Evolutionary conservation across 2,329 filamentous ascomycete species (phyloP).

Genomic region (Trichoderma oligosporum): DNA sequence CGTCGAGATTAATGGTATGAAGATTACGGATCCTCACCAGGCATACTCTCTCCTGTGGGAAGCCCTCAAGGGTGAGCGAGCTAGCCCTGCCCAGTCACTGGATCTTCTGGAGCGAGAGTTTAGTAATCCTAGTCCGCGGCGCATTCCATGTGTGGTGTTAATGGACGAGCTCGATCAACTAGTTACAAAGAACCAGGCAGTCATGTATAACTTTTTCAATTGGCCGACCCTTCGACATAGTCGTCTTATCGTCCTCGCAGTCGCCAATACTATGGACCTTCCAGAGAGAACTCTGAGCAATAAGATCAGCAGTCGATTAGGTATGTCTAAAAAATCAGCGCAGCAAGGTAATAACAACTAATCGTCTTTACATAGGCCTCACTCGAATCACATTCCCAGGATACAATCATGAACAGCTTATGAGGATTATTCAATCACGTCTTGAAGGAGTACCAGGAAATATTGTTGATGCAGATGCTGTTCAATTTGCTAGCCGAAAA

Average conservation of each 20-base stretch:
- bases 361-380: conserved; percentile 47
- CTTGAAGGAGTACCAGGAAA: conserved; percentile 82
- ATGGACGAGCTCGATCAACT: conserved; percentile 99
- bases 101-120: conserved; percentile 92
- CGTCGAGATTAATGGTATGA: conserved; percentile 99
- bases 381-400: conserved; percentile 96
- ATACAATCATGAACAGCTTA: conserved; percentile 94
- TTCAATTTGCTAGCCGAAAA: conserved; percentile 95
- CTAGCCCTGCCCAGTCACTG: conserved; percentile 85
- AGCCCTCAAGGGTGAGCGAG: conserved; percentile 86
- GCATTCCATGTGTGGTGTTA: conserved; percentile 91
- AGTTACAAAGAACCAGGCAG: conserved; percentile 96
- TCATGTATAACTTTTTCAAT: conserved; percentile 99
- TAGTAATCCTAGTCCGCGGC: conserved; percentile 80
- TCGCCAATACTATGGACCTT: conserved; percentile 98
- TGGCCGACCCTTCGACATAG: conserved; percentile 93
- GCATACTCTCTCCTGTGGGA: conserved; percentile 96
- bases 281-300: conserved; percentile 95
- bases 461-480: conserved; percentile 86
- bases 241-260: conserved; percentile 88
- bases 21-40: conserved; percentile 96
- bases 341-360: neutral
- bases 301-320: conserved; percentile 91
- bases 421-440: conserved; percentile 95
- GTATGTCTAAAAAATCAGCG: conserved; percentile 28